Conservation (phyloP, 176 grass and related monocot species). For the Eleusine indica region DNA sequence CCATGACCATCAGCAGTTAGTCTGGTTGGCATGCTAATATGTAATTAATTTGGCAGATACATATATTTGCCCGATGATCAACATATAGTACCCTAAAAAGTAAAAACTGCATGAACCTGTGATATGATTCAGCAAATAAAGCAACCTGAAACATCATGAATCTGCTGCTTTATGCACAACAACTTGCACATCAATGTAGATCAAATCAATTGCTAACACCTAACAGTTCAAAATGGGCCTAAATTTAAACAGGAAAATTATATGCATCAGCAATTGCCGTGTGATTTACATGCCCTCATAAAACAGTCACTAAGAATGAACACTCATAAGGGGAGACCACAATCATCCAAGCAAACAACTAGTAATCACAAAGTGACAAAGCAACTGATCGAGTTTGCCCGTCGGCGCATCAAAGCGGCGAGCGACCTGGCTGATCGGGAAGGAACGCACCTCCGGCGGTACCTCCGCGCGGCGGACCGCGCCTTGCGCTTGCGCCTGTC, state of each 20-base stretch:
- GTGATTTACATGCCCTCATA: too few species aligned
- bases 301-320: not conserved
- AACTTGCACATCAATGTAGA: too few species aligned
- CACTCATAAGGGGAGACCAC: not conserved
- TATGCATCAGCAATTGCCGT: too few species aligned
- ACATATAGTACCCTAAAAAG: not conserved
- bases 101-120: not conserved
- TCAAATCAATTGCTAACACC: too few species aligned
- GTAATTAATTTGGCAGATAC: not conserved
- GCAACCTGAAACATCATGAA: not conserved
- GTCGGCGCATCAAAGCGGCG: too few species aligned
- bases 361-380: too few species aligned
- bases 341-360: too few species aligned
- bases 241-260: too few species aligned
- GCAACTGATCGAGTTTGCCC: not conserved
- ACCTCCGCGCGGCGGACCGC: constrained; percentile 33
- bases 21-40: not conserved
- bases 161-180: not conserved
- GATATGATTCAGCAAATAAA: not conserved
- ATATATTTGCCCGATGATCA: not conserved
- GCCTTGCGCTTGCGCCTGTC: constrained; percentile 76
- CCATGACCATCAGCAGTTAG: not conserved
- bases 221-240: not conserved
- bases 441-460: not conserved
- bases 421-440: too few species aligned